Percentiles rank a stretch among this genome's conserved stretches.
These are phyloP conservation scores for Pseudopithomyces maydicus DNA, from an alignment of 2,329 filamentous ascomycete genomes.

Conservation along the genomic window DNA sequence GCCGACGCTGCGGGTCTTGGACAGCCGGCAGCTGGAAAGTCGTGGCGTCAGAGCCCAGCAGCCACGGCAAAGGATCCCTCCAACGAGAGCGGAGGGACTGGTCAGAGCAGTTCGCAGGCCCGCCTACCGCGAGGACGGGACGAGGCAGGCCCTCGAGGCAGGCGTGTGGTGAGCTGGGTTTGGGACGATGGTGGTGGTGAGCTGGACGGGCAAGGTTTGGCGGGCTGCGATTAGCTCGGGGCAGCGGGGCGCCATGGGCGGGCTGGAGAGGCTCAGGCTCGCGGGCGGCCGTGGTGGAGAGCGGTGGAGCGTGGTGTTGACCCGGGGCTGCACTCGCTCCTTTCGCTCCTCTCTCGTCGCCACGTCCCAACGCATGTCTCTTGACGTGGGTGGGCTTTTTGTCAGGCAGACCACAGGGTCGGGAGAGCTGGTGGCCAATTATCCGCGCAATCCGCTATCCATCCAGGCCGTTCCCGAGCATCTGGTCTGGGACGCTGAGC, in stretches of 20 bases:
- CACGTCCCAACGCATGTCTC: not conserved
- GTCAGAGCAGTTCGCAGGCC: not conserved
- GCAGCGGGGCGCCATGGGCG: not conserved
- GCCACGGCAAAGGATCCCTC: not conserved
- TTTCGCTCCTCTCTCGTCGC: not conserved
- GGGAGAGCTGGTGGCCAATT: conserved; percentile 11
- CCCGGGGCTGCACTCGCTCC: not conserved
- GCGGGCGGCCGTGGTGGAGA: not conserved
- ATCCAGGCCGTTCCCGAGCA: conserved; percentile 16
- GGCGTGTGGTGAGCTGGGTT: conserved; percentile 5
- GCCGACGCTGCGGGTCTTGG: not conserved
- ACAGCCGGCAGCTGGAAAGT: not conserved
- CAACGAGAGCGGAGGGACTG: not conserved
- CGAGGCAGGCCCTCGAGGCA: not conserved
- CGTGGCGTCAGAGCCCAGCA: not conserved
- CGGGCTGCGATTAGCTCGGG: not conserved
- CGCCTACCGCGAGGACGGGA: conserved; percentile 1
- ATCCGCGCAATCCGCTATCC: conserved; percentile 25
- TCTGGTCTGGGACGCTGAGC: conserved; percentile 24
- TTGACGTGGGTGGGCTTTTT: conserved; percentile 7
- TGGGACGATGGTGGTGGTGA: no score
- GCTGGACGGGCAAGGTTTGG: not conserved
- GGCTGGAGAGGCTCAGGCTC: not conserved
- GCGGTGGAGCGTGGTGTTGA: not conserved
- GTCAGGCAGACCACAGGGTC: conserved; percentile 3